These are phyloP conservation scores for Xylaria hypoxylon DNA, from an alignment of 2,329 filamentous ascomycete genomes.

Conservation along the genomic window DNA sequence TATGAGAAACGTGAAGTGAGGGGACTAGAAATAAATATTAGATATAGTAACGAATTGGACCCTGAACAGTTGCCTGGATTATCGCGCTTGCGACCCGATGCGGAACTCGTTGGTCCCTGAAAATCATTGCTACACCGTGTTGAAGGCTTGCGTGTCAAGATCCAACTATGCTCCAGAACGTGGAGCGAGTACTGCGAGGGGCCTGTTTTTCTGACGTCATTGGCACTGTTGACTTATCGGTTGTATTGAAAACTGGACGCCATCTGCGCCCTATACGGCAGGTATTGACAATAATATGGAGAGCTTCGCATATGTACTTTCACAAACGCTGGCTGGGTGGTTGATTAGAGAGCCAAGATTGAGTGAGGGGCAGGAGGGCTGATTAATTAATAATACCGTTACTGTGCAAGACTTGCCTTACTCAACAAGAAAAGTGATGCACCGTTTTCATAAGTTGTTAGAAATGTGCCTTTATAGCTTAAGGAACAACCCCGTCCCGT, in stretches of 20 bases:
- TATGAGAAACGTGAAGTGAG: constrained; percentile 19
- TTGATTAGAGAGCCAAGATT: constrained; percentile 19
- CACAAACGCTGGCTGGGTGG: constrained; percentile 9
- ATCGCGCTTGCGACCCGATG: not conserved
- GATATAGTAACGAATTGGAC: constrained; percentile 14
- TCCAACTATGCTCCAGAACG: constrained; percentile 14
- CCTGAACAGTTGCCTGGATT: not conserved
- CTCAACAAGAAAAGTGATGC: not conserved
- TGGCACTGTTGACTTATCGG: constrained; percentile 40
- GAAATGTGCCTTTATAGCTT: not conserved
- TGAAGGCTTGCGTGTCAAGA: constrained; percentile 27
- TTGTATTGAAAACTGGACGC: constrained; percentile 45
- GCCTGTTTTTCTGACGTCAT: constrained; percentile 48
- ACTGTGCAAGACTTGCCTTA: not conserved
- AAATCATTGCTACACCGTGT: constrained; percentile 32
- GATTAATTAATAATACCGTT: constrained; percentile 11
- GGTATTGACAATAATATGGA: constrained; percentile 27
- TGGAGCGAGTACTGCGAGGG: constrained; percentile 29
- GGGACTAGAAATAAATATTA: not conserved
- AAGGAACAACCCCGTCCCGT: not conserved
- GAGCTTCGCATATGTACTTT: constrained; percentile 8
- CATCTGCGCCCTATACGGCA: constrained; percentile 18
- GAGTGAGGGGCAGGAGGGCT: constrained; percentile 19
- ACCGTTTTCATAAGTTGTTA: not conserved
- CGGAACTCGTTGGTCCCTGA: constrained; percentile 27